Conservation (phyloP, 1,139 yeast genomes). For the Zygoascus meyerae region DNA sequence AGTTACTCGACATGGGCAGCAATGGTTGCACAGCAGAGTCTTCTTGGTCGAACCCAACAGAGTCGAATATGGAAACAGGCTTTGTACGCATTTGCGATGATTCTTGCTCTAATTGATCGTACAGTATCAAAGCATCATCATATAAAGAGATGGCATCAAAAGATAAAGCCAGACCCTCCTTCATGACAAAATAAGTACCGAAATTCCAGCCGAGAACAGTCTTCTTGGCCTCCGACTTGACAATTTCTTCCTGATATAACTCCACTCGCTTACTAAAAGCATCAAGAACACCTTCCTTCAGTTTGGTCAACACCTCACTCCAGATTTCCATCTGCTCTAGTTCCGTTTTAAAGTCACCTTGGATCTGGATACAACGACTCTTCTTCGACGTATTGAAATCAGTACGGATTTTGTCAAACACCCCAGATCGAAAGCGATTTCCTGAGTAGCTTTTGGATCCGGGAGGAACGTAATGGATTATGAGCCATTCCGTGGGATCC, state of each 20-base stretch:
- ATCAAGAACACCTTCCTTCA: constrained; percentile 50
- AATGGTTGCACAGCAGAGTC: constrained; percentile 5
- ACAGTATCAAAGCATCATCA: constrained; percentile 52
- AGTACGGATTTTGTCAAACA: constrained; percentile 56
- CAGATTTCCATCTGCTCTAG: constrained; percentile 44
- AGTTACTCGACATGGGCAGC: constrained; percentile 19
- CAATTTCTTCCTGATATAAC: constrained; percentile 36
- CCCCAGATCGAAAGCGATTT: constrained; percentile 49
- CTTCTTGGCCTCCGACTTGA: constrained; percentile 32
- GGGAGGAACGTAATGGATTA: constrained; percentile 50
- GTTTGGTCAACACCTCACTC: constrained; percentile 40
- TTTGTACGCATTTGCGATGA: constrained; percentile 25
- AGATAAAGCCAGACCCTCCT: constrained; percentile 43
- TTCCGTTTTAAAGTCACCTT: constrained; percentile 36
- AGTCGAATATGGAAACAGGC: constrained; percentile 25
- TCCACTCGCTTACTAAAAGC: constrained; percentile 52
- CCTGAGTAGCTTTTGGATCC: constrained; percentile 38
- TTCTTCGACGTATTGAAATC: constrained; percentile 51
- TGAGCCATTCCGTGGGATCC: constrained; percentile 58
- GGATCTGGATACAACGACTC: constrained; percentile 35
- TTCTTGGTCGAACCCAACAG: constrained; percentile 30
- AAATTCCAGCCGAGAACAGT: constrained; percentile 40
- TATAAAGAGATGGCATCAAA: constrained; percentile 48
- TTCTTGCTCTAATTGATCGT: constrained; percentile 37
- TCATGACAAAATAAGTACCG: constrained; percentile 40